Percentiles rank a stretch among this genome's conserved stretches.
Conservation (phyloP, 148 eudicot species). For the Amaranthus cruentus region DNA sequence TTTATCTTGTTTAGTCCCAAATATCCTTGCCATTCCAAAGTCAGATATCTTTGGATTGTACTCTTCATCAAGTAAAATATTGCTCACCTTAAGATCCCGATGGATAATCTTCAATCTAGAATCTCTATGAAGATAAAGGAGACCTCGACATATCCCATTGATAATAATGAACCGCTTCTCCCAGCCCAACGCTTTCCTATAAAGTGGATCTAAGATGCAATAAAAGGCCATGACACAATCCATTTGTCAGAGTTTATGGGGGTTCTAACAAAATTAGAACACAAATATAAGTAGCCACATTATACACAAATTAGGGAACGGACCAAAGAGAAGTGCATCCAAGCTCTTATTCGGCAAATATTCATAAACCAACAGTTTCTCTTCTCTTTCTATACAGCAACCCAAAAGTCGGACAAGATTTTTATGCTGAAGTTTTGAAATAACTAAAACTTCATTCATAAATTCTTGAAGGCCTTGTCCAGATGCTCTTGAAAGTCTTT, state of each 20-base stretch:
- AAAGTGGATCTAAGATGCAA: conserved; percentile 1
- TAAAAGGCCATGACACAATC: background rate
- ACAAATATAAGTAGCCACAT: background rate
- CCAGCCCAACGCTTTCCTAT: conserved; percentile 19
- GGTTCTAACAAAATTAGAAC: background rate
- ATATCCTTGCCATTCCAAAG: conserved; percentile 37
- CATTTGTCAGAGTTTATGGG: no score
- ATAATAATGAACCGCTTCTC: conserved; percentile 26
- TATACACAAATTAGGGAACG: background rate
- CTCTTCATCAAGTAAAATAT: conserved; percentile 27
- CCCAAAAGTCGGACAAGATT: conserved; percentile 43
- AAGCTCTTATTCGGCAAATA: conserved; percentile 45
- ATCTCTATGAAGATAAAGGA: conserved; percentile 36
- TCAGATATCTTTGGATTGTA: conserved; percentile 34
- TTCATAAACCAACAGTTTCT: conserved; percentile 37
- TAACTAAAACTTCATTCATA: conserved; percentile 41
- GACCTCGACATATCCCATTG: conserved; percentile 31
- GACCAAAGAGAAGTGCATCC: conserved; percentile 42
- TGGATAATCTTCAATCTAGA: conserved; percentile 36
- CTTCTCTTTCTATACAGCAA: conserved; percentile 34
- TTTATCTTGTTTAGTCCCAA: conserved; percentile 20
- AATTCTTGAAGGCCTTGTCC: conserved; percentile 48
- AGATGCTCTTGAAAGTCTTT: conserved; percentile 38
- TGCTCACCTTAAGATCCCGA: conserved; percentile 29
- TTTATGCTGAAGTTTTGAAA: conserved; percentile 42